phyloP scores from a whole-genome alignment of 2,329 filamentous ascomycete genomes.

The Hymenotorrendiella dingleyae region DNA sequence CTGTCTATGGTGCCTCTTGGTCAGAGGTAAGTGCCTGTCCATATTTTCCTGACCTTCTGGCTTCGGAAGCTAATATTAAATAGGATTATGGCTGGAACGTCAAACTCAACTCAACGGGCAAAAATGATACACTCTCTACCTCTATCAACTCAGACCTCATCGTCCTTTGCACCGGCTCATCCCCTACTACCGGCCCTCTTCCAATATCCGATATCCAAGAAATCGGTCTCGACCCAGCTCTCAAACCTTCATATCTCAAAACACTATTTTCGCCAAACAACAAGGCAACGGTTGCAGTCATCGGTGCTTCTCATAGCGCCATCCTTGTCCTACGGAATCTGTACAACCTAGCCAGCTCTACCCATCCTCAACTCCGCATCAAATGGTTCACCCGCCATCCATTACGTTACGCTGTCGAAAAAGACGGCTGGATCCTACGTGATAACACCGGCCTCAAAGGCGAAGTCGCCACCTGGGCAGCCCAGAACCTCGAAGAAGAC shows the following conservation, averaged over 20 bases:
- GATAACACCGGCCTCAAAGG: constrained; percentile 64
- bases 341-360: constrained; percentile 43
- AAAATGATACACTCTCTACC: neutral
- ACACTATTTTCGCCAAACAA: constrained; percentile 33
- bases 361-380: constrained; percentile 47
- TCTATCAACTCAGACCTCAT: constrained; percentile 28
- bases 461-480: constrained; percentile 52
- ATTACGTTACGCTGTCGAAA: constrained; percentile 55
- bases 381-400: constrained; percentile 58
- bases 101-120: constrained; percentile 18
- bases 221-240: constrained; percentile 48
- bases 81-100: constrained; percentile 32
- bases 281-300: constrained; percentile 44
- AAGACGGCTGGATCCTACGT: constrained; percentile 56
- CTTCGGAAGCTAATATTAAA: constrained; percentile 7
- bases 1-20: constrained; percentile 35
- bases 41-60: neutral
- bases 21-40: constrained; percentile 28
- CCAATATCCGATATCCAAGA: constrained; percentile 36
- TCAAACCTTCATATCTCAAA: constrained; percentile 46
- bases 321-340: constrained; percentile 58
- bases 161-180: constrained; percentile 54
- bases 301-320: constrained; percentile 58
- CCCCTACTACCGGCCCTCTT: constrained; percentile 36
- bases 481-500: constrained; percentile 50